Base-by-base conservation (phyloP, 371 early-diverging fungal species). In the Circinella umbellata region DNA sequence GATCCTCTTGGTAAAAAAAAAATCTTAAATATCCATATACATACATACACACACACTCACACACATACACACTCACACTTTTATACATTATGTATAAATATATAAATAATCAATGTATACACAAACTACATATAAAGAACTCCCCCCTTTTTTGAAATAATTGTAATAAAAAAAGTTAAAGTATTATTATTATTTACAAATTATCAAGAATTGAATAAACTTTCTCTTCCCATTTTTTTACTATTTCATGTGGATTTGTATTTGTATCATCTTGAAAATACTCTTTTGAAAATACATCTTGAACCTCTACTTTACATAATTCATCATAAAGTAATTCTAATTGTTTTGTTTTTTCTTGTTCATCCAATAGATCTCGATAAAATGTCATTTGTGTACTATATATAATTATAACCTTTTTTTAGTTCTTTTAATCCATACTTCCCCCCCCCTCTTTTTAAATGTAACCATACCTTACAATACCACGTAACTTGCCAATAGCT, bases 401-500 rank as follows among this genome's bases (percentile, higher is more conserved):
- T 36, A 0, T 36, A 51, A n/a, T 48, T n/a, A n/a, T n/a, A n/a
- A n/a, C n/a, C n/a, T n/a, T n/a, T n/a, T n/a, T n/a, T n/a, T n/a
- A n/a, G n/a, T n/a, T n/a, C n/a, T n/a, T n/a, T n/a, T n/a, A n/a
- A 51, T 48, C n/a, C 15, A n/a, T 35, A 36, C 36, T 55, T 36
- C 38, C 20, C 39, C 3, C n/a, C 54, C 4, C 17, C 15, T 14
- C 7, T 68, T 18, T 18, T 42, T 68, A n/a, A n/a, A n/a, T n/a
- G n/a, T n/a, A n/a, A n/a, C n/a, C n/a, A n/a, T 77, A 86, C 89
- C 82, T 84, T 27, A 84, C 51, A 36, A 76, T 63, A n/a, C 89
- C 89, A 51, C 83, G 83, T 57, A 88, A 65, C 61, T 73, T 72
- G 13, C 90, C 90, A 11, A 87, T 34, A 18, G 72, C 73, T 27